Percentiles rank a stretch among this genome's conserved stretches.
Evolutionary conservation across 1,139 yeast genomes (phyloP).

Genomic region (Geotrichum phurueaensis): DNA sequence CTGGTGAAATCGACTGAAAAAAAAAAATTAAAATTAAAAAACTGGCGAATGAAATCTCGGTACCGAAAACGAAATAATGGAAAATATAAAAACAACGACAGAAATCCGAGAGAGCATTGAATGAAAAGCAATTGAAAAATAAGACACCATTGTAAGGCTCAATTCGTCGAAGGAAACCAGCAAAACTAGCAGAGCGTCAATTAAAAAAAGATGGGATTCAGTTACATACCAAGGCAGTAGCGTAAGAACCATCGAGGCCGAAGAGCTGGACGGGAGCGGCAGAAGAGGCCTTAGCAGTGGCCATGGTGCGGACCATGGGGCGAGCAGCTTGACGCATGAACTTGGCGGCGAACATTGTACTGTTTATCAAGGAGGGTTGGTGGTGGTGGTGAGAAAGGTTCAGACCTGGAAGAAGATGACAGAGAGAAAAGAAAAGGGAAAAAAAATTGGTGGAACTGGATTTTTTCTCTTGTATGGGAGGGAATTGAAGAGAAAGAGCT

Average conservation of each 20-base stretch:
- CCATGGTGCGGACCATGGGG: constrained; percentile 33
- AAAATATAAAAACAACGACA: background rate
- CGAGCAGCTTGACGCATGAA: constrained; percentile 18
- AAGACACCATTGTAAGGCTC: background rate
- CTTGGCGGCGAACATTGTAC: constrained; percentile 19
- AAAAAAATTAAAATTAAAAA: background rate
- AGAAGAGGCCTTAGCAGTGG: constrained; percentile 47
- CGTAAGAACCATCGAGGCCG: constrained; percentile 96
- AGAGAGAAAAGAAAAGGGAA: background rate
- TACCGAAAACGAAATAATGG: background rate
- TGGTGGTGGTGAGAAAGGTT: background rate
- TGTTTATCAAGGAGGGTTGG: background rate
- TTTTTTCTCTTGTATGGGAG: background rate
- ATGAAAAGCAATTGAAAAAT: background rate
- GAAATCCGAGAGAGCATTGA: background rate
- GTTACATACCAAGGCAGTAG: constrained; percentile 60
- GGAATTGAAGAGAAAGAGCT: background rate
- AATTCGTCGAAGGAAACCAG: background rate
- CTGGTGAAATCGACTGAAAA: background rate
- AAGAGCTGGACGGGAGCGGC: constrained; percentile 83
- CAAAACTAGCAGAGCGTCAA: background rate
- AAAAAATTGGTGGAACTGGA: background rate
- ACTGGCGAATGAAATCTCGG: constrained; percentile 14
- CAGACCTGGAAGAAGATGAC: constrained; percentile 2
- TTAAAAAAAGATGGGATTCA: background rate